phyloP scores from a whole-genome alignment of 1,139 yeast genomes.

The Geotrichum europaeum region DNA sequence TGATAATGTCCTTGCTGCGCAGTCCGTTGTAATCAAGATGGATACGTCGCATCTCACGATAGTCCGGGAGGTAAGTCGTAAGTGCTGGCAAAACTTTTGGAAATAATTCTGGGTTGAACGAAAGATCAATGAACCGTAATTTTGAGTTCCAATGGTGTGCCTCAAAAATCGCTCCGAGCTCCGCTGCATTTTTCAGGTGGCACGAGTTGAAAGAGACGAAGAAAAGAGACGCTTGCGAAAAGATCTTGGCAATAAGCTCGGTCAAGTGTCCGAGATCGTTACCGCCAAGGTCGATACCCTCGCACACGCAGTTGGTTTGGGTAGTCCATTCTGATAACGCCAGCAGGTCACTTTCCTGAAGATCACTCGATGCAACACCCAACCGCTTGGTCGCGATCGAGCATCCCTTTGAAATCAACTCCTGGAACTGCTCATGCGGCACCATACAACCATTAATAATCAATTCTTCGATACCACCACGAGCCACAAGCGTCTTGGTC shows the following conservation, averaged over 20 bases:
- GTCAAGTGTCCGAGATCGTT: constrained; percentile 5
- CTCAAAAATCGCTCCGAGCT: constrained; percentile 48
- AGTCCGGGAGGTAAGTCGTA: constrained; percentile 50
- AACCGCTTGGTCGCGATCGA: constrained; percentile 54
- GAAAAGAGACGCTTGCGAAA: constrained; percentile 23
- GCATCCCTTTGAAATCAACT: constrained; percentile 53
- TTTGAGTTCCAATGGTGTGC: constrained; percentile 41
- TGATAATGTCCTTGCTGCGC: constrained; percentile 54
- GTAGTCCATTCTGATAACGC: constrained; percentile 60
- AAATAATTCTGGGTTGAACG: constrained; percentile 65
- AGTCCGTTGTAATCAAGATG: constrained; percentile 74
- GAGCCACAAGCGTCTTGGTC: constrained; percentile 47
- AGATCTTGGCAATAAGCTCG: background rate
- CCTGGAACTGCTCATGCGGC: constrained; percentile 39
- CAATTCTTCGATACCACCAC: constrained; percentile 82
- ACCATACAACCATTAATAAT: constrained; percentile 75
- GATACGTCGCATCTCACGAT: constrained; percentile 58
- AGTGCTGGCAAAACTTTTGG: constrained; percentile 58
- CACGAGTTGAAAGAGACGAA: constrained; percentile 73
- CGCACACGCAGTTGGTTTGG: constrained; percentile 47
- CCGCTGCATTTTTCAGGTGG: constrained; percentile 47
- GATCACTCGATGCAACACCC: constrained; percentile 70
- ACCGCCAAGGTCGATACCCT: constrained; percentile 81
- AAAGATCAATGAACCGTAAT: constrained; percentile 62
- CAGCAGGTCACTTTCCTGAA: constrained; percentile 51